These are phyloP conservation scores for Aspergillus novofumigatus DNA, from an alignment of 2,329 filamentous ascomycete species.

Conservation along the genomic window DNA sequence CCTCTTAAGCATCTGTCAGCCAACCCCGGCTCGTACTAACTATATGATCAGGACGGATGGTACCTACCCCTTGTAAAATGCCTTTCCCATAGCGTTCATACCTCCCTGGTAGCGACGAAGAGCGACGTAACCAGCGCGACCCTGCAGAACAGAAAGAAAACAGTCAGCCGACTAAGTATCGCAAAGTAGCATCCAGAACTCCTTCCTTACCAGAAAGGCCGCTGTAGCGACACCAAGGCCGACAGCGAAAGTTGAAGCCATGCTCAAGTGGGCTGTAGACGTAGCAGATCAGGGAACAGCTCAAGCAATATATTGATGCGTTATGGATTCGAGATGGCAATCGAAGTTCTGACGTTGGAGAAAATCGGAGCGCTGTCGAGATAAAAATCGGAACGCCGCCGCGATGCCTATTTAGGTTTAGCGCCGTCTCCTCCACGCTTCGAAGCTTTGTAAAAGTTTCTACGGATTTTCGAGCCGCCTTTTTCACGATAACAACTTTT, in stretches of 20 bases:
- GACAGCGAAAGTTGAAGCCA: conserved; percentile 42
- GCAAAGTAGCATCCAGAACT: not conserved
- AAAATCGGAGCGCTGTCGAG: conserved; percentile 19
- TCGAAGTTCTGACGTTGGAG: conserved; percentile 12
- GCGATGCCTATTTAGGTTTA: conserved; percentile 29
- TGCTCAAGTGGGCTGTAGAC: conserved; percentile 13
- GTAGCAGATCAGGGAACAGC: conserved; percentile 3
- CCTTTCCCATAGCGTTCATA: conserved; percentile 75
- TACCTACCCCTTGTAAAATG: conserved; percentile 81
- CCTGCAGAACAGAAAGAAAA: conserved; percentile 50
- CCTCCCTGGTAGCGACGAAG: conserved; percentile 69
- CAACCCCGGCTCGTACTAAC: not conserved
- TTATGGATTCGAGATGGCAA: not conserved
- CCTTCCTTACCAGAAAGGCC: conserved; percentile 71
- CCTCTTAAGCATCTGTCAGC: conserved; percentile 46
- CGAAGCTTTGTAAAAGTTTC: conserved; percentile 14
- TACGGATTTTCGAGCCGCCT: conserved; percentile 14
- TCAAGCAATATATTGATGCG: conserved; percentile 7
- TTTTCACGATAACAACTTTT: conserved; percentile 9
- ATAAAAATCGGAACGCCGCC: conserved; percentile 35
- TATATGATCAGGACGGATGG: not conserved
- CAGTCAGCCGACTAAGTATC: conserved; percentile 4
- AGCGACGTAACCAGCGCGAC: conserved; percentile 86
- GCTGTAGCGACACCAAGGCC: conserved; percentile 50
- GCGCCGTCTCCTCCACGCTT: conserved; percentile 27